Base-by-base conservation (phyloP, 2,329 filamentous ascomycete genomes). In the Xylaria sp. region DNA sequence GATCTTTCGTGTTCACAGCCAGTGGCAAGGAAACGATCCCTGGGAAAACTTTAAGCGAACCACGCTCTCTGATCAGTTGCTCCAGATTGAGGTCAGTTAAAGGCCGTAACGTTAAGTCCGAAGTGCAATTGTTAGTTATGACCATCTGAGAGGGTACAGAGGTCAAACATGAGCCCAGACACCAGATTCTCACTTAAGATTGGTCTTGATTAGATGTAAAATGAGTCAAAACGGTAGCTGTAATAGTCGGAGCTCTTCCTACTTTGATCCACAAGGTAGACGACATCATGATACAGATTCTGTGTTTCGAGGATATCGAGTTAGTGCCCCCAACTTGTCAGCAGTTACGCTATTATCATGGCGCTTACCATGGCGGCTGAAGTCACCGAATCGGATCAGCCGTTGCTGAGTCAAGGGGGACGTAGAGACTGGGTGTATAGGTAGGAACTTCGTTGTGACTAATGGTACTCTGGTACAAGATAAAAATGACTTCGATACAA, bases 331-430 rank as follows among this genome's bases (percentile, higher is more conserved):
- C 15, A 28, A 13, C 6, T 28, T 34, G 62, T 65, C 52, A 70
- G 62, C 58, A 56, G 34, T 57, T 37, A 18, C 28, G 55, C 55
- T 65, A 44, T 44, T 54, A 51, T n/a, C 34, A 54, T 61, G n/a
- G 51, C 13, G 69, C 69, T 70, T 70, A 70, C 65, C 39, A 57
- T 39, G 34, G 9, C 25, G 39, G 59, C 68, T 66, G 34, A 60
- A 23, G 39, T 50, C 52, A 25, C 23, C 51, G n/a, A 51, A 63
- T 62, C 60, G 61, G 68, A 54, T 25, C 23, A 55, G 20, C 68
- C 65, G 59, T 13, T 60, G 68, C 68, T 70, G 68, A 70, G 65
- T 70, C 63, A 67, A 54, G 9, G 28, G 50, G 20, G 9, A n/a
- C 5, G 48, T 57, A 59, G 18, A 46, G 23, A 48, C 13, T 39